Evolutionary conservation across 805 yeast genomes (phyloP), one percentile per base, ranked within the genome.

Genomic region (Teunomyces barrocoloradensis): DNA sequence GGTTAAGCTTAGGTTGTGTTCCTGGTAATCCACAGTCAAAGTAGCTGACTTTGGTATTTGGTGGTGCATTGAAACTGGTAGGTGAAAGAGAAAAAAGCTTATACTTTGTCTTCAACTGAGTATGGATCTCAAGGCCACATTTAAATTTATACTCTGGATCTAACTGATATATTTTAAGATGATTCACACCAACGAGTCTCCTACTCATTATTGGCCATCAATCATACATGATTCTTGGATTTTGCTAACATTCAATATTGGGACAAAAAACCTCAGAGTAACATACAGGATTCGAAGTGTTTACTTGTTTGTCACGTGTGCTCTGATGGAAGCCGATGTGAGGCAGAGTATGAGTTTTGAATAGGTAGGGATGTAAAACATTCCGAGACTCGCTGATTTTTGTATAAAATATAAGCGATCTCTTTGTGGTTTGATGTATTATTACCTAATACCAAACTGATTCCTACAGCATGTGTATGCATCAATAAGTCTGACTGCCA

Each of bases 11-110:
- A 0, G 99, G 99, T 62, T 87, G 96, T 0, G 97, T 84, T 2
- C 99, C 99, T 0, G 99, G 99, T 21, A 94, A 63, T 6, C 92
- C 87, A 10, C 85, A 78, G 66, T 94, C 99, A 59, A 84, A 94
- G 58, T 69, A 87, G 12, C 96, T 84, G 1, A 87, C 80, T 36
- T 77, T 77, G 2, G 84, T 58, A 65, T 92, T 92, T 5, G 96
- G 95, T 39, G 59, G 65, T 10, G 66, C 65, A 38, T 79, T 73
- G 45, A 79, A 75, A 21, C 71, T 67, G 46, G 74, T 69, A 2
- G 66, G 65, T 1, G 91, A 78, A 2, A 73, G 56, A 3, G 97
- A 87, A 55, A 94, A 94, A 23, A 94, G 79, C 64, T 94, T 94
- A 46, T 78, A 71, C 32, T 66, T 60, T 0, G 97, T 88, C 53